Evolutionary conservation across 352 stramenopile genomes (phyloP).

Genomic region (Pythium apleroticum): DNA sequence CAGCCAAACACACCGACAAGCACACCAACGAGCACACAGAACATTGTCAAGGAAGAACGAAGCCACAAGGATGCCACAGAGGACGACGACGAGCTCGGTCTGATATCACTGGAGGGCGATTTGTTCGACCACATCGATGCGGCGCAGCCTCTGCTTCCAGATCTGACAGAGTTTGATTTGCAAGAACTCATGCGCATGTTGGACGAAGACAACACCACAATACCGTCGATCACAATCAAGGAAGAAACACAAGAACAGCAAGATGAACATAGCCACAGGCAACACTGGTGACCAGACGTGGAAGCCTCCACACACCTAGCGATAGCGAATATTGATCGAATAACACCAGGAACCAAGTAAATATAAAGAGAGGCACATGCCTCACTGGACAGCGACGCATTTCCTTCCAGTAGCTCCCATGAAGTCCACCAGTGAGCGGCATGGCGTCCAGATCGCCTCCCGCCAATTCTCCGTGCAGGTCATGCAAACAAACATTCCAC

Average conservation of each 20-base stretch:
- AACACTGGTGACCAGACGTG: not conserved
- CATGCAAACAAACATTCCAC: too few relatives aligned
- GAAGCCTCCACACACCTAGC: not conserved
- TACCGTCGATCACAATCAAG: constrained; percentile 3
- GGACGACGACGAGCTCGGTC: constrained; percentile 6
- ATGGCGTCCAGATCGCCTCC: not conserved
- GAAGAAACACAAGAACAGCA: constrained; percentile 4
- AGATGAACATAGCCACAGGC: not conserved
- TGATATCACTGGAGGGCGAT: not conserved
- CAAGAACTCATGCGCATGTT: constrained; percentile 16
- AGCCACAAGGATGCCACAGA: not conserved
- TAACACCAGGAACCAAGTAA: not conserved
- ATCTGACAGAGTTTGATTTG: constrained; percentile 15
- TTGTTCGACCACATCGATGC: constrained; percentile 9
- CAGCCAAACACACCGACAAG: not conserved
- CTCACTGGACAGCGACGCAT: not conserved
- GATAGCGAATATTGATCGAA: not conserved
- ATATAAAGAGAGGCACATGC: not conserved
- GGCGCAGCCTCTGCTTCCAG: not conserved
- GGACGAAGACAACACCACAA: constrained; percentile 9
- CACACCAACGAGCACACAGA: too few relatives aligned
- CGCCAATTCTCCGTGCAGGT: too few relatives aligned
- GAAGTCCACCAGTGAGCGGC: not conserved
- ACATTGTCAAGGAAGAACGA: constrained; percentile 11
- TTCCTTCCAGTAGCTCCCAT: not conserved